Base-by-base conservation (phyloP, 441 rosid genomes). In the Isatis lusitanica region DNA sequence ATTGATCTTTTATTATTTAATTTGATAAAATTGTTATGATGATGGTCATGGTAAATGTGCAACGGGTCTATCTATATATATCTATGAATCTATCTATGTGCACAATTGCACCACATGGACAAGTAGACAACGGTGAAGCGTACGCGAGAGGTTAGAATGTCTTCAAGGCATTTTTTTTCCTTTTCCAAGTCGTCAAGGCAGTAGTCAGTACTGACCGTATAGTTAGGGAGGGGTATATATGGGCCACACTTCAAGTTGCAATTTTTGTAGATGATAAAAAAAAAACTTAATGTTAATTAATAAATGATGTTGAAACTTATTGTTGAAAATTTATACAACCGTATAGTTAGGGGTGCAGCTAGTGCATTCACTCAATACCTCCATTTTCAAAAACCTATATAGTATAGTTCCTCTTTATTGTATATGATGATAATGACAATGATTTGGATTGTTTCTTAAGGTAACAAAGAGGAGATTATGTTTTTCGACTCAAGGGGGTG, bases 401-500 rank as follows among this genome's bases (percentile, higher is more conserved):
- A n/a, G n/a, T n/a, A n/a, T n/a, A n/a, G n/a, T n/a, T n/a, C n/a
- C n/a, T n/a, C n/a, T n/a, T n/a, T n/a, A n/a, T n/a, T n/a, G n/a
- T n/a, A n/a, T n/a, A n/a, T n/a, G n/a, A n/a, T n/a, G n/a, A n/a
- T n/a, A n/a, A n/a, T n/a, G 18, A 39, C 17, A 39, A 51, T 52
- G 18, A 40, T 71, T 62, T 52, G 36, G 44, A 53, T 59, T 33
- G 24, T 30, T 55, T 62, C 46, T 58, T n/a, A 21, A 89, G 91
- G 92, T 60, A 85, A 86, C 50, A 85, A 85, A 84, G 96, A 92
- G 61, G 80, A 77, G 17, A 92, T 90, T 38, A 51, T 73, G 12
- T 94, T 90, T 85, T 92, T 89, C 69, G 99, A 93, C 78, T 89
- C 98, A 31, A 83, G 64, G 70, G 74, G 88, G 6, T 91, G 91